Evolutionary conservation across 2,329 filamentous ascomycete species (phyloP).

Genomic region (Claviceps arundinis): DNA sequence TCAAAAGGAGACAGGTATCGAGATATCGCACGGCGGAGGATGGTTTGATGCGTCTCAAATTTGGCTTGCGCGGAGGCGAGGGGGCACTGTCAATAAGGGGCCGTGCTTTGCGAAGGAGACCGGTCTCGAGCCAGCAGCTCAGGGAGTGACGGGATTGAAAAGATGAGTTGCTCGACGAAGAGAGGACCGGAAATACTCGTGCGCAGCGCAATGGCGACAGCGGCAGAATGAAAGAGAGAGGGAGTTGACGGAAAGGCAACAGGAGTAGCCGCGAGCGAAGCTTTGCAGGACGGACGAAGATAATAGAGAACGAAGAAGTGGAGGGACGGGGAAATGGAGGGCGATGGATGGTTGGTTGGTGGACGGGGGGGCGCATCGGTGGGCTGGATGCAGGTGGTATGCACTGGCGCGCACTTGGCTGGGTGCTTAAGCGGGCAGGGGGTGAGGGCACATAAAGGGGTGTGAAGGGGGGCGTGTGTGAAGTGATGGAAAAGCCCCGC

Average conservation of each 20-base stretch:
- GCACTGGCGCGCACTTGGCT: slow-evolving; percentile 1
- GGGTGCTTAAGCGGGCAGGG: background rate
- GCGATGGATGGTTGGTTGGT: slow-evolving; percentile 3
- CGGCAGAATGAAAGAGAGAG: background rate
- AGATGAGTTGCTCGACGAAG: background rate
- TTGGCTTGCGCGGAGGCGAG: slow-evolving; percentile 9
- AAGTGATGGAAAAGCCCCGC: background rate
- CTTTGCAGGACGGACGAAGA: slow-evolving; percentile 5
- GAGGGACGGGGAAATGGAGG: slow-evolving; percentile 5
- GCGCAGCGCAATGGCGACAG: slow-evolving; percentile 1
- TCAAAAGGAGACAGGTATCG: background rate
- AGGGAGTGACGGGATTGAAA: background rate
- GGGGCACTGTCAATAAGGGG: slow-evolving; percentile 1
- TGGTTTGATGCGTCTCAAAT: slow-evolving; percentile 2
- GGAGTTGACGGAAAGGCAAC: slow-evolving; percentile 3
- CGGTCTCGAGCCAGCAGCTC: background rate
- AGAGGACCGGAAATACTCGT: background rate
- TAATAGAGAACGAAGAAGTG: slow-evolving; percentile 6
- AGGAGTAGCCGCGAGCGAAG: slow-evolving; percentile 1
- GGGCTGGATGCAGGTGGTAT: slow-evolving; percentile 3
- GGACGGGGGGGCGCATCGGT: background rate
- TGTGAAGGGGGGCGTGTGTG: background rate
- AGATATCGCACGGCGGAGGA: slow-evolving; percentile 5
- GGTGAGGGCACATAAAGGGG: background rate
- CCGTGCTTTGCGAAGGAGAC: background rate